Percentiles rank a stretch among this genome's conserved stretches.
Conservation (phyloP, 2,329 filamentous ascomycete species). For the Clonostachys chloroleuca region DNA sequence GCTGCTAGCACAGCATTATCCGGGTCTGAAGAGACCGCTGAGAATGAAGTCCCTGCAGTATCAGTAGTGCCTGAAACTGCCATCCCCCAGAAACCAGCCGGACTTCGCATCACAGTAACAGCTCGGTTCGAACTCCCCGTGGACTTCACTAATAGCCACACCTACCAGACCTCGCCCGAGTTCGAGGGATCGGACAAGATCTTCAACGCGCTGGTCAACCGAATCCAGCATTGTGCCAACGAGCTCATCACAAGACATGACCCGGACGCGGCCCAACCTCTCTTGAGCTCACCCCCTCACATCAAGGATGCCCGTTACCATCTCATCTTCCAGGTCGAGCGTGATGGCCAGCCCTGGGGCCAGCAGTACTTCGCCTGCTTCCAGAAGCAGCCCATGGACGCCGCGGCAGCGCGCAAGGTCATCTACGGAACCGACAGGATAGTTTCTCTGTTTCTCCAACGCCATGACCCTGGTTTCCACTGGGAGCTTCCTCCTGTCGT, state of each 20-base stretch:
- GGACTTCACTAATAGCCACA: conserved; percentile 34
- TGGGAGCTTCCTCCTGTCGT: conserved; percentile 39
- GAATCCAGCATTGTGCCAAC: conserved; percentile 44
- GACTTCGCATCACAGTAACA: conserved; percentile 34
- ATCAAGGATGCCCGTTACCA: conserved; percentile 43
- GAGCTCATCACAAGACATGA: conserved; percentile 51
- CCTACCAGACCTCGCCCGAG: conserved; percentile 38
- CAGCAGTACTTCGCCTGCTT: conserved; percentile 44
- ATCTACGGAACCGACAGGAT: conserved; percentile 44
- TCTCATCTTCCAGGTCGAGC: conserved; percentile 39
- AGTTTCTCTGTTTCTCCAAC: conserved; percentile 43
- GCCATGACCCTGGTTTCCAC: conserved; percentile 43
- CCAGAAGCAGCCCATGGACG: conserved; percentile 39
- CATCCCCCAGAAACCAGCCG: not conserved
- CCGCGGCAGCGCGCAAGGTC: conserved; percentile 37
- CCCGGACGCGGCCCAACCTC: conserved; percentile 35
- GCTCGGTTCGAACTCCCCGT: conserved; percentile 40
- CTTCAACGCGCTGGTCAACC: conserved; percentile 41
- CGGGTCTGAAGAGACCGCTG: too few species aligned
- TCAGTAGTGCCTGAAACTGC: too few species aligned
- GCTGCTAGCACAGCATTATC: too few species aligned
- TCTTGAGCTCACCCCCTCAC: conserved; percentile 15
- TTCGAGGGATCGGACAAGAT: conserved; percentile 40
- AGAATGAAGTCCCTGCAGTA: too few species aligned
- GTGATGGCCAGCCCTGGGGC: conserved; percentile 32